Percentiles rank a stretch among this genome's conserved stretches.
phyloP scores from a whole-genome alignment of 441 rosid species.

The Jatropha podagrica region DNA sequence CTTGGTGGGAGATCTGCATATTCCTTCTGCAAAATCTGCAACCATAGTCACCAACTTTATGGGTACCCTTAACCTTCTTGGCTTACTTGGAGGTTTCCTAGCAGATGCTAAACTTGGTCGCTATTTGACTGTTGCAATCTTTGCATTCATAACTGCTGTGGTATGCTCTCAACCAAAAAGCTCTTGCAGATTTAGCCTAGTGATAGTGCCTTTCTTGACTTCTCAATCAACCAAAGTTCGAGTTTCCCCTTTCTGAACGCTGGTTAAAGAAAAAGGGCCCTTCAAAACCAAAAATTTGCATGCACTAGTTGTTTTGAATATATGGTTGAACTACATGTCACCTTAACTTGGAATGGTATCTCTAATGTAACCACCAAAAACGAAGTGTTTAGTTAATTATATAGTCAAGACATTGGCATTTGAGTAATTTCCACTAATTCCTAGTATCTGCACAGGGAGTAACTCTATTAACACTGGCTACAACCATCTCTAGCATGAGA shows the following conservation, averaged over 20 bases:
- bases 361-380: too few relatives aligned
- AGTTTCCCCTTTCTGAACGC: too few relatives aligned
- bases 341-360: not conserved
- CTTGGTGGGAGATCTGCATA: constrained; percentile 72
- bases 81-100: constrained; percentile 85
- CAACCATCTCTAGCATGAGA: constrained; percentile 66
- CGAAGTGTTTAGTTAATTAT: too few relatives aligned
- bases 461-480: constrained; percentile 55
- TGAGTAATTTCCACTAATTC: not conserved
- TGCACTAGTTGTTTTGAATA: too few relatives aligned
- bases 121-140: constrained; percentile 57
- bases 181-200: too few relatives aligned
- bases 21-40: constrained; percentile 77
- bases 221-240: too few relatives aligned
- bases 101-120: constrained; percentile 94
- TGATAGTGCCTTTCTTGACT: too few relatives aligned
- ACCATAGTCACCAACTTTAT: constrained; percentile 80
- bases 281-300: not conserved
- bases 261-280: too few relatives aligned
- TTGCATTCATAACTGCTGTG: constrained; percentile 61
- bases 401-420: too few relatives aligned
- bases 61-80: constrained; percentile 85
- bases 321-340: not conserved
- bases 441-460: constrained; percentile 49
- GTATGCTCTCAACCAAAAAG: constrained; percentile 30